A percentile compares a stretch with the other conserved stretches of the same genome.
phyloP scores from a whole-genome alignment of 2,329 filamentous ascomycete species.

The Trichoderma pleuroti region DNA sequence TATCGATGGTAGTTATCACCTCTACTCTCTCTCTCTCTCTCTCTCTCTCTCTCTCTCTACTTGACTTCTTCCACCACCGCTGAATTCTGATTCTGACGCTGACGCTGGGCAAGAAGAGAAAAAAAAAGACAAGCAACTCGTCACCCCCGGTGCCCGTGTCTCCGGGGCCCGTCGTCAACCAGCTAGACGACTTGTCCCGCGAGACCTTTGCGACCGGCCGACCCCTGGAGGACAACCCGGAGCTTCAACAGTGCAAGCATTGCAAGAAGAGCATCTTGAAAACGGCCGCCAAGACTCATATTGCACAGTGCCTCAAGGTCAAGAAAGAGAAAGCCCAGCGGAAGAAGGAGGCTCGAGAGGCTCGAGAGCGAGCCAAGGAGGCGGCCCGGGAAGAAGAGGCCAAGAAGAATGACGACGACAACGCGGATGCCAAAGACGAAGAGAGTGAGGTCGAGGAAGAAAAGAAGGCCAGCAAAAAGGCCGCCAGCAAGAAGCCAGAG shows the following conservation, averaged over 20 bases:
- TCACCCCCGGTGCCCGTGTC: slow-evolving; percentile 43
- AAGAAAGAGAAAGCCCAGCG: slow-evolving; percentile 79
- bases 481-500: slow-evolving; percentile 63
- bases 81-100: neutral
- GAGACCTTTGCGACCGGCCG: slow-evolving; percentile 78
- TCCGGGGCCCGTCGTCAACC: slow-evolving; percentile 57
- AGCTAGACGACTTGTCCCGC: slow-evolving; percentile 71
- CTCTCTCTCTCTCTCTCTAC: too few species aligned
- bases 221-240: slow-evolving; percentile 74
- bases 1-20: too few species aligned
- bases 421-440: slow-evolving; percentile 48
- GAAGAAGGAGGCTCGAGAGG: slow-evolving; percentile 72
- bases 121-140: slow-evolving; percentile 52
- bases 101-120: slow-evolving; percentile 46
- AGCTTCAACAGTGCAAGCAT: slow-evolving; percentile 84
- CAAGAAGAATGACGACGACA: slow-evolving; percentile 48
- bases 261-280: slow-evolving; percentile 87
- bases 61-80: too few species aligned
- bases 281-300: slow-evolving; percentile 71
- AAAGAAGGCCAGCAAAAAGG: slow-evolving; percentile 56
- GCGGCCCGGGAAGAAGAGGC: slow-evolving; percentile 56
- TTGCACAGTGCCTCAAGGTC: slow-evolving; percentile 76
- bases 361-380: slow-evolving; percentile 62
- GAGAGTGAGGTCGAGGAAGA: slow-evolving; percentile 46
- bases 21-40: too few species aligned